Conservation (phyloP, 2,329 filamentous ascomycete species). For the Ceratocystis cacaofunesta region DNA sequence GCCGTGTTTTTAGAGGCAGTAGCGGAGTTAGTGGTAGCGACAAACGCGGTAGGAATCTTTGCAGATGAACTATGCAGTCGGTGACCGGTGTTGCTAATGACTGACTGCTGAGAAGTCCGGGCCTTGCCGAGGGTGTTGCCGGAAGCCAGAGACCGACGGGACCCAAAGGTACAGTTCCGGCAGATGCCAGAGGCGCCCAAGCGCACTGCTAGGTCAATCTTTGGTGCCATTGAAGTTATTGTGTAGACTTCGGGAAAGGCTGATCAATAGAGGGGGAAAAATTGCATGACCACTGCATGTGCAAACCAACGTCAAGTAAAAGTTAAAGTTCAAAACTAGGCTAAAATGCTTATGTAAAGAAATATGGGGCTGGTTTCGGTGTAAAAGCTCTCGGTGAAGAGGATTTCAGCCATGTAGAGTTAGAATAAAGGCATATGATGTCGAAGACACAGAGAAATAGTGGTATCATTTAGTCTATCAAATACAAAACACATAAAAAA, state of each 20-base stretch:
- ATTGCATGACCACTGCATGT: neutral
- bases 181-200: slow-evolving; percentile 16
- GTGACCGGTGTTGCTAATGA: neutral
- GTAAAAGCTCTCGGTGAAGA: neutral
- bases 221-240: slow-evolving; percentile 15
- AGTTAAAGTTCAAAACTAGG: slow-evolving; percentile 6
- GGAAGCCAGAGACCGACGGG: neutral
- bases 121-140: neutral
- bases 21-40: neutral
- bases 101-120: neutral
- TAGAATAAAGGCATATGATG: neutral
- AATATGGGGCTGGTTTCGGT: slow-evolving; percentile 5
- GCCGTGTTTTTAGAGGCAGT: neutral
- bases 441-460: slow-evolving; percentile 1
- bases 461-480: slow-evolving; percentile 16
- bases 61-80: slow-evolving; percentile 11
- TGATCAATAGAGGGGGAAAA: neutral
- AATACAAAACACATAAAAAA: slow-evolving; percentile 9
- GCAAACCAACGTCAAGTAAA: neutral
- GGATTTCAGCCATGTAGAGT: neutral
- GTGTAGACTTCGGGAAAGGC: neutral
- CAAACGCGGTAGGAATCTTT: neutral
- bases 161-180: slow-evolving; percentile 9
- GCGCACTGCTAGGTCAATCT: slow-evolving; percentile 18
- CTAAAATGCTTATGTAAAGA: slow-evolving; percentile 3